phyloP scores from a whole-genome alignment of 345 rosid genomes.

The Rhizophora mangle region DNA sequence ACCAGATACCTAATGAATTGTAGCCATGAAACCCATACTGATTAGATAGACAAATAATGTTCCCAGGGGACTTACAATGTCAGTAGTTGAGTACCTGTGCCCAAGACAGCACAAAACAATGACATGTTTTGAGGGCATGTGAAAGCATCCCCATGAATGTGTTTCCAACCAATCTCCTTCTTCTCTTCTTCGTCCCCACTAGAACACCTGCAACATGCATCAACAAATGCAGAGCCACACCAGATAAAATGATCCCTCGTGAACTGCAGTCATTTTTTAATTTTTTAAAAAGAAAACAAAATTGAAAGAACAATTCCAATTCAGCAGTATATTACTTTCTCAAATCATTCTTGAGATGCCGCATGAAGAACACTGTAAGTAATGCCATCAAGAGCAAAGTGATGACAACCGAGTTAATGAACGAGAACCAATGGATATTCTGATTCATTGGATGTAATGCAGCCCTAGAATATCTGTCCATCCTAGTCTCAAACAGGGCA shows the following conservation, averaged over 20 bases:
- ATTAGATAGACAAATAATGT: not conserved
- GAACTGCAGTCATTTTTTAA: not conserved
- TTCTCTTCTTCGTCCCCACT: constrained; percentile 72
- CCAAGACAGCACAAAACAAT: constrained; percentile 71
- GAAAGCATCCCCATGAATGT: constrained; percentile 70
- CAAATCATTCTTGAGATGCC: constrained; percentile 66
- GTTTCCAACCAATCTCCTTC: constrained; percentile 77
- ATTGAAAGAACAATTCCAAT: not conserved
- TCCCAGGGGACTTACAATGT: constrained; percentile 53
- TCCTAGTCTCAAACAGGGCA: constrained; percentile 48
- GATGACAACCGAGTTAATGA: constrained; percentile 52
- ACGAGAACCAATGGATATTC: constrained; percentile 68
- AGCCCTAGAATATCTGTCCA: constrained; percentile 56
- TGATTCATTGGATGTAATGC: constrained; percentile 47
- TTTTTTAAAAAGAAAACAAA: not conserved
- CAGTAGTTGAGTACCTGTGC: constrained; percentile 71
- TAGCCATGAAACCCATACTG: not conserved
- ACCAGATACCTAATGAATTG: not conserved
- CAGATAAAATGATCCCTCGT: not conserved
- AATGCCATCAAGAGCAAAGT: constrained; percentile 54
- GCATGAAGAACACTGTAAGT: constrained; percentile 49
- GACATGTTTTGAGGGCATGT: constrained; percentile 57
- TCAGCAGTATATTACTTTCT: constrained; percentile 42
- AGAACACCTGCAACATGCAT: constrained; percentile 39
- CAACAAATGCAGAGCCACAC: constrained; percentile 13